phyloP scores from a whole-genome alignment of 2,329 filamentous ascomycete genomes.

The Aspergillus terreus region DNA sequence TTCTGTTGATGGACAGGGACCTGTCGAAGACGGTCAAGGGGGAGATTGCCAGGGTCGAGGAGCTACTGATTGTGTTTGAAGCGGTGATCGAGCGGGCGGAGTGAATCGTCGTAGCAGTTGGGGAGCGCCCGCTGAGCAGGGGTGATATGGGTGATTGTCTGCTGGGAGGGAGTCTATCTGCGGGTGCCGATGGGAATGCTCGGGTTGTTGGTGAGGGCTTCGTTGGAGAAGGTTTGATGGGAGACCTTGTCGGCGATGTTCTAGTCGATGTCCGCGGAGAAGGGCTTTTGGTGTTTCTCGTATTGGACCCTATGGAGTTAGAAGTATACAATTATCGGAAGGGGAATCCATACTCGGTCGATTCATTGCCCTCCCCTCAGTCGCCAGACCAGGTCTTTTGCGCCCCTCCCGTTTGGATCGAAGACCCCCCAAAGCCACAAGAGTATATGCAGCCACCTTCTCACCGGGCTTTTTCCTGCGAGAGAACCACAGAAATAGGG shows the following conservation, averaged over 20 bases:
- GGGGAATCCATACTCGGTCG: not conserved
- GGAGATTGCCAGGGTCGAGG: not conserved
- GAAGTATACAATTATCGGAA: too few species aligned
- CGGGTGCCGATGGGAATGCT: not conserved
- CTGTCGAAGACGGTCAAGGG: not conserved
- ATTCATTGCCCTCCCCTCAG: not conserved
- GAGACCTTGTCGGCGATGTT: not conserved
- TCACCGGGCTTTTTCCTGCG: not conserved
- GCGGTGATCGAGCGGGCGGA: not conserved
- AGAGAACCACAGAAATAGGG: not conserved
- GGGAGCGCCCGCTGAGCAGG: not conserved
- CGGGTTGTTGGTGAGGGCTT: not conserved
- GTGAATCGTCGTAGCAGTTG: not conserved
- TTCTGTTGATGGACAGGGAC: not conserved
- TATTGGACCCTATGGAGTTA: not conserved
- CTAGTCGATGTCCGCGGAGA: not conserved
- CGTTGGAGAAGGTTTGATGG: not conserved
- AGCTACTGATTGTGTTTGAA: not conserved
- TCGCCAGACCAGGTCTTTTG: not conserved
- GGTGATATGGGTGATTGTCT: not conserved
- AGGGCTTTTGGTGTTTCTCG: not conserved
- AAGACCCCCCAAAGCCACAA: not conserved
- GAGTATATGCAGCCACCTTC: not conserved
- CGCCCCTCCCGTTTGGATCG: not conserved
- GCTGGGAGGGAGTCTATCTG: not conserved